A percentile compares a stretch with the other conserved stretches of the same genome.
Conservation (phyloP, 345 rosid genomes). For the Euphorbia peplus region DNA sequence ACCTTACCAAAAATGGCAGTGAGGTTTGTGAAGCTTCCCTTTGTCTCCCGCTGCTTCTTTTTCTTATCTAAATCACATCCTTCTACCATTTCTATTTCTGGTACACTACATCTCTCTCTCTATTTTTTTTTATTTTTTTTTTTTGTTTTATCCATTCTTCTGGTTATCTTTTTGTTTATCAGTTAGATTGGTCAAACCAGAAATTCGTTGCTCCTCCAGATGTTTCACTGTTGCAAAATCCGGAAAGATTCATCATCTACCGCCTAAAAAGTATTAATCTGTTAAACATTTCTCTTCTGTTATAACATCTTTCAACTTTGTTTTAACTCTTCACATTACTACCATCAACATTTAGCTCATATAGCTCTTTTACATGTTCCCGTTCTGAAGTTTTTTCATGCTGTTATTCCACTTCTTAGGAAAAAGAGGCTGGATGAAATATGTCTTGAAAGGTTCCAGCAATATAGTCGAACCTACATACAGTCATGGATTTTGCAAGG, state of each 20-base stretch:
- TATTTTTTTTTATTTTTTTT: neutral
- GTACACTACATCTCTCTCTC: neutral
- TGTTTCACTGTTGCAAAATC: slow-evolving; percentile 50
- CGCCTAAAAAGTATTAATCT: slow-evolving; percentile 62
- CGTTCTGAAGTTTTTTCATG: neutral
- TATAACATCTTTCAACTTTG: neutral
- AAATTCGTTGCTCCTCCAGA: slow-evolving; percentile 34
- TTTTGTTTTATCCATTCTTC: neutral
- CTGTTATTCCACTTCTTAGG: slow-evolving; percentile 32
- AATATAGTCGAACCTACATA: slow-evolving; percentile 70
- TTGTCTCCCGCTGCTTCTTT: neutral
- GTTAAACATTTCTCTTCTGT: too few relatives aligned
- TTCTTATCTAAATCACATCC: neutral
- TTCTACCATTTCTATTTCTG: neutral
- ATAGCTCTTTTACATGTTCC: neutral
- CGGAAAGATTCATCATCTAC: slow-evolving; percentile 43
- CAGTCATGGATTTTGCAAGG: slow-evolving; percentile 98
- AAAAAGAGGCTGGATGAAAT: slow-evolving; percentile 86
- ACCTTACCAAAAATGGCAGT: neutral
- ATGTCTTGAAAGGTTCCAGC: slow-evolving; percentile 87
- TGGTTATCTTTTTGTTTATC: slow-evolving; percentile 14
- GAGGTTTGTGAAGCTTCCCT: neutral
- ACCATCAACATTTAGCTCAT: too few relatives aligned
- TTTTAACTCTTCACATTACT: too few relatives aligned
- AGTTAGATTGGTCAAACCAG: slow-evolving; percentile 43